Conservation (phyloP, 2,329 filamentous ascomycete genomes). For the Penicillium sp. region DNA sequence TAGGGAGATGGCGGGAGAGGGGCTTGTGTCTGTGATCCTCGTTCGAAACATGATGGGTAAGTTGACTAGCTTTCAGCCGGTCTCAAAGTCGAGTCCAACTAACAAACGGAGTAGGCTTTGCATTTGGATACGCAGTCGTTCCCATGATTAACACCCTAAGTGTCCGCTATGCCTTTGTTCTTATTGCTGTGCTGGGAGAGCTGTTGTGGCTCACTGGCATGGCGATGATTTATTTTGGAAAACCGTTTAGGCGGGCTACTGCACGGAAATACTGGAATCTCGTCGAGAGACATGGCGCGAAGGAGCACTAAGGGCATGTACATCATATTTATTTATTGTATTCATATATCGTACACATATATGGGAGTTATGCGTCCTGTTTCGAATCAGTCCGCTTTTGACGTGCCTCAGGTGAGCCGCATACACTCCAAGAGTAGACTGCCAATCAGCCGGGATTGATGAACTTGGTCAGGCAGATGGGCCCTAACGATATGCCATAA, state of each 20-base stretch:
- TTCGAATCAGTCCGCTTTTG: no score
- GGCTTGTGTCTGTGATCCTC: slow-evolving; percentile 39
- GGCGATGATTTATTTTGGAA: neutral
- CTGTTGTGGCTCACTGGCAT: neutral
- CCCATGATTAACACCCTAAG: slow-evolving; percentile 1
- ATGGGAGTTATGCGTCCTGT: no score
- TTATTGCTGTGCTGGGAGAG: slow-evolving; percentile 6
- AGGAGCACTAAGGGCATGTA: neutral
- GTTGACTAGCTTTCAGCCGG: neutral
- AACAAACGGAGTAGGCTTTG: slow-evolving; percentile 27
- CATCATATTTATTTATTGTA: neutral
- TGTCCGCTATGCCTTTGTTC: neutral
- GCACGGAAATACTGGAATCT: slow-evolving; percentile 37
- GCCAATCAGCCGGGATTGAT: no score
- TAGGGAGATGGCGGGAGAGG: slow-evolving; percentile 34
- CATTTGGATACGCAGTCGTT: neutral
- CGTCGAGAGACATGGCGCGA: slow-evolving; percentile 25
- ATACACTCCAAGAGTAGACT: no score
- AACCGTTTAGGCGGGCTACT: neutral
- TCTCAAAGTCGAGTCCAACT: neutral
- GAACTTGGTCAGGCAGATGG: no score
- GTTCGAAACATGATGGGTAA: slow-evolving; percentile 45
- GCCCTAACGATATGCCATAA: neutral
- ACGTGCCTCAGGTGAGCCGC: no score
- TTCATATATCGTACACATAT: no score